Evolutionary conservation across 192 early-diverging fungal species (phyloP).

Genomic region (Coemansia umbellata): DNA sequence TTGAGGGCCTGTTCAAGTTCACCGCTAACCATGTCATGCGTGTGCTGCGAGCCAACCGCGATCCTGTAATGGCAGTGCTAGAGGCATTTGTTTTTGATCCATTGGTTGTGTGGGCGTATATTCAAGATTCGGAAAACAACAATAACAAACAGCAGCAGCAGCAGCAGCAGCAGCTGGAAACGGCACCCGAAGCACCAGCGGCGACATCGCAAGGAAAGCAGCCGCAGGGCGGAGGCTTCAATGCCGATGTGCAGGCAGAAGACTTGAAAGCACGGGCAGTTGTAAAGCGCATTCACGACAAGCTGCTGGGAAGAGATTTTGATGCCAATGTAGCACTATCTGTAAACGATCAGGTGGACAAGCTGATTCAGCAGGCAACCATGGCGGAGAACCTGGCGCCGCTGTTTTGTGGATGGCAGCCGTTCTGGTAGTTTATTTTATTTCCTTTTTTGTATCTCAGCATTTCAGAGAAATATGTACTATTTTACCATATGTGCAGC

Average conservation of each 20-base stretch:
- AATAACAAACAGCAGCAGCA: neutral
- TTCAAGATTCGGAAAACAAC: slow-evolving; percentile 2
- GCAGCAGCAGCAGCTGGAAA: neutral
- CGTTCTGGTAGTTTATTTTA: slow-evolving; percentile 51
- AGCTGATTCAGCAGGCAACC: slow-evolving; percentile 84
- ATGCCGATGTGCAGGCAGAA: slow-evolving; percentile 18
- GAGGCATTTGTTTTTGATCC: slow-evolving; percentile 99
- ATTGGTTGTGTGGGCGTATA: slow-evolving; percentile 15
- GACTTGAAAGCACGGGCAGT: slow-evolving; percentile 80
- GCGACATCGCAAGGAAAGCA: neutral
- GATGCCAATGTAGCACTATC: slow-evolving; percentile 72
- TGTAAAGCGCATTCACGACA: slow-evolving; percentile 87
- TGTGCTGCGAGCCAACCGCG: slow-evolving; percentile 90
- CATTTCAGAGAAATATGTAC: too few species aligned
- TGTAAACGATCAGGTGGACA: slow-evolving; percentile 82
- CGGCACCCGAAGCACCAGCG: slow-evolving; percentile 15
- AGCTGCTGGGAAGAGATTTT: slow-evolving; percentile 93
- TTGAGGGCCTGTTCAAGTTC: slow-evolving; percentile 91
- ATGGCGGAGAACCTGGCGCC: slow-evolving; percentile 88
- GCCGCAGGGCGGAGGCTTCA: neutral
- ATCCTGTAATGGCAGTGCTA: slow-evolving; percentile 95
- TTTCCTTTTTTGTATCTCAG: too few species aligned
- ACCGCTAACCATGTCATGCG: slow-evolving; percentile 94
- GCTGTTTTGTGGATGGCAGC: slow-evolving; percentile 63
- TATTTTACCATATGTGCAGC: too few species aligned